phyloP scores from a whole-genome alignment of 2,329 filamentous ascomycete species.

The Botrytis galanthina region DNA sequence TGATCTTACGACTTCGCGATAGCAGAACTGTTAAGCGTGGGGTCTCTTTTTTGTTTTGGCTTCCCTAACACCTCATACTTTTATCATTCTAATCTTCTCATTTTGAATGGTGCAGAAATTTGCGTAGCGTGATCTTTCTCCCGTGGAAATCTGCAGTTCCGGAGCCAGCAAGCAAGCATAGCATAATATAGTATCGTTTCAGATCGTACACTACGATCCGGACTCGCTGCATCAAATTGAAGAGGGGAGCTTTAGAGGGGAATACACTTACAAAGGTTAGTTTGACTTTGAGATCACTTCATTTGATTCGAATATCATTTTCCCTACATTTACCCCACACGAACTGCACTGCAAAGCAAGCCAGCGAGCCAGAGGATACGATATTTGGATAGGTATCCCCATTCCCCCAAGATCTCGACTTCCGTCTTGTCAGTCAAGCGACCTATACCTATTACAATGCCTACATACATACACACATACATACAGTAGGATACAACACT shows the following conservation, averaged over 20 bases:
- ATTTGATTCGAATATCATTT: constrained; percentile 11
- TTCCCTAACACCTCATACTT: neutral
- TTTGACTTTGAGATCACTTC: constrained; percentile 10
- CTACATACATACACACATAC: neutral
- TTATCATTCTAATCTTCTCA: neutral
- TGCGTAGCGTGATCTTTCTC: constrained; percentile 16
- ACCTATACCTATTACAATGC: constrained; percentile 2
- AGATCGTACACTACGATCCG: neutral
- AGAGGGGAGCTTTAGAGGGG: constrained; percentile 10
- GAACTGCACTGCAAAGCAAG: constrained; percentile 15
- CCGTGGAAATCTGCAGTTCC: constrained; percentile 11
- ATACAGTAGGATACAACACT: constrained; percentile 1
- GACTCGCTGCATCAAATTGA: constrained; percentile 8
- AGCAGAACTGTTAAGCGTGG: neutral
- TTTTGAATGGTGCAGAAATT: constrained; percentile 17
- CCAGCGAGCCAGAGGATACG: constrained; percentile 12
- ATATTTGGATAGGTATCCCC: constrained; percentile 10
- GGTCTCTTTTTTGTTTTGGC: neutral
- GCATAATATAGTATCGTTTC: constrained; percentile 7
- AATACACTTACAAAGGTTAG: constrained; percentile 17
- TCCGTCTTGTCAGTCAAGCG: constrained; percentile 14
- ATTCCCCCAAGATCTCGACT: constrained; percentile 6
- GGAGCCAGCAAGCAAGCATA: constrained; percentile 7
- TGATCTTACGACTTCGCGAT: constrained; percentile 9
- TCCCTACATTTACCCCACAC: constrained; percentile 9